Percentiles rank a stretch among this genome's conserved stretches.
These are phyloP conservation scores for Phyllosticta ampelicida DNA, from an alignment of 2,329 filamentous ascomycete genomes.

Conservation along the genomic window DNA sequence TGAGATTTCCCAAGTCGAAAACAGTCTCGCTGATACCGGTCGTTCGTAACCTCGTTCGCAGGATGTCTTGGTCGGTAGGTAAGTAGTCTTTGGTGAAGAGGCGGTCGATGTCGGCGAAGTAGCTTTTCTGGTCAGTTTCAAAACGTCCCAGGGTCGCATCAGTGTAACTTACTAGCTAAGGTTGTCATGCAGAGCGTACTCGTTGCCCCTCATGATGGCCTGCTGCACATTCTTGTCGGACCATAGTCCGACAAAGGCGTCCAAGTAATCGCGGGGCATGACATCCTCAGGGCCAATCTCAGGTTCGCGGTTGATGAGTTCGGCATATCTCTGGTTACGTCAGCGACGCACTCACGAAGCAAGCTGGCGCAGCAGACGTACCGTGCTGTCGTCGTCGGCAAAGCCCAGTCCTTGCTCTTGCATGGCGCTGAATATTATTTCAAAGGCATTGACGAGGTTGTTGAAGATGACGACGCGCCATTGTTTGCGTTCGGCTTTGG, in stretches of 20 bases:
- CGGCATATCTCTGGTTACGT: constrained; percentile 57
- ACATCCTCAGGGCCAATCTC: constrained; percentile 75
- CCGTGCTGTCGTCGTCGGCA: constrained; percentile 67
- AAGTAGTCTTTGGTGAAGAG: constrained; percentile 61
- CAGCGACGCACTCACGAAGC: not conserved
- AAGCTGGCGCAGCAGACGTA: constrained; percentile 28
- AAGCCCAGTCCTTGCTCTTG: constrained; percentile 71
- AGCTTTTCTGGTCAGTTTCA: constrained; percentile 44
- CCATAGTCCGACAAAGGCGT: constrained; percentile 80
- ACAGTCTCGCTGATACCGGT: constrained; percentile 94
- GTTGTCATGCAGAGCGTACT: constrained; percentile 94
- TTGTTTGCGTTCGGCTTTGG: constrained; percentile 77
- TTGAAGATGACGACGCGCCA: constrained; percentile 93
- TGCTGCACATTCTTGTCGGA: constrained; percentile 69
- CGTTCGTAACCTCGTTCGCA: constrained; percentile 79
- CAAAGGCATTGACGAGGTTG: constrained; percentile 87
- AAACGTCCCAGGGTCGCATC: not conserved
- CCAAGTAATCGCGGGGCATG: constrained; percentile 66
- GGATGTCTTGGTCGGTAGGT: constrained; percentile 86
- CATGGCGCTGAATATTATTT: constrained; percentile 86
- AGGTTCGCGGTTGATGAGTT: constrained; percentile 64
- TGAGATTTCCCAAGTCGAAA: constrained; percentile 83
- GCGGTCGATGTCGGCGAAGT: constrained; percentile 59
- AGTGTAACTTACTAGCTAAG: constrained; percentile 64
- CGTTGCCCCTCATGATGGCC: constrained; percentile 88